Conservation (phyloP, 768 basidiomycete genomes). For the Russula dissimulans region DNA sequence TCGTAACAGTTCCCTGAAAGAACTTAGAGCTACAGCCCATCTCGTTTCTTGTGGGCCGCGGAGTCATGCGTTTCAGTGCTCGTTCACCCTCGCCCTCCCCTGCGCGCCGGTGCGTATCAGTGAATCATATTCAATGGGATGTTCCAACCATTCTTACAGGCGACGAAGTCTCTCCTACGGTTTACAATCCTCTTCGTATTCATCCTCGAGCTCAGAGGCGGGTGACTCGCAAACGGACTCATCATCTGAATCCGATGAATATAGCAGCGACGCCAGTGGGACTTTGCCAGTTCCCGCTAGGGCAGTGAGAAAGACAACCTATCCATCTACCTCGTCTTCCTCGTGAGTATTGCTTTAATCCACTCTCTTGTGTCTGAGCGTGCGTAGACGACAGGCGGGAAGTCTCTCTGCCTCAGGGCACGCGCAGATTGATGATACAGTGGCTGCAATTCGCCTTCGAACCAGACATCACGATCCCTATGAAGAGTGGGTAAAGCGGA, state of each 20-base stretch:
- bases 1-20: not conserved
- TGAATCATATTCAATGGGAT: not conserved
- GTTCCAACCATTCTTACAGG: not conserved
- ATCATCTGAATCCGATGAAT: conserved; percentile 9
- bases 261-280: not conserved
- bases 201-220: conserved; percentile 1
- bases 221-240: not conserved
- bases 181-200: conserved; percentile 8
- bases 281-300: not conserved
- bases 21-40: not conserved
- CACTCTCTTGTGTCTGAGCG: not conserved
- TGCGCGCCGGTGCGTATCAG: conserved; percentile 5
- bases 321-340: not conserved
- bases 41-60: not conserved
- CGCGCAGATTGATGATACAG: conserved; percentile 34
- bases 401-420: conserved; percentile 20
- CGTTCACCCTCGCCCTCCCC: conserved; percentile 12
- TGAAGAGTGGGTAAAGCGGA: conserved; percentile 44
- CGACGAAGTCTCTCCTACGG: conserved; percentile 14
- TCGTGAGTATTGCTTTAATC: conserved; percentile 2
- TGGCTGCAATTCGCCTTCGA: conserved; percentile 38
- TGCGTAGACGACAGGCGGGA: not conserved
- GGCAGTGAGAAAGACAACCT: not conserved
- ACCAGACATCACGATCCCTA: conserved; percentile 38
- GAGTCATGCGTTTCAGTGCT: conserved; percentile 13